These are phyloP conservation scores for Cercospora zeina DNA, from an alignment of 2,329 filamentous ascomycete genomes.

Conservation along the genomic window DNA sequence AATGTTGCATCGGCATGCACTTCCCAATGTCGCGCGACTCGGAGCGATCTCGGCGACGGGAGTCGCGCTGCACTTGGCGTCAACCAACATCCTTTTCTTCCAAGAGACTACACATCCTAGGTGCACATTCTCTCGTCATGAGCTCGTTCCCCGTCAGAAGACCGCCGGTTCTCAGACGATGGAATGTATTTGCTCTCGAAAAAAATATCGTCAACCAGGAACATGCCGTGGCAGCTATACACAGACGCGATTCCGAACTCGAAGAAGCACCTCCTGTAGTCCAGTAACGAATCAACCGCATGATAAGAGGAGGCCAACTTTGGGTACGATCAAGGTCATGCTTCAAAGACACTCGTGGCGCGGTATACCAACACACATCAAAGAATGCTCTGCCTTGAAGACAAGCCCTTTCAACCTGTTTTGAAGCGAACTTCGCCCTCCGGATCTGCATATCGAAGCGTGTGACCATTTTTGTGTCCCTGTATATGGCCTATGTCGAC, in stretches of 20 bases:
- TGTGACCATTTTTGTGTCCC: background rate
- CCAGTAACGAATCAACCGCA: background rate
- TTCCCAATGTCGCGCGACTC: background rate
- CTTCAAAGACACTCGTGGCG: background rate
- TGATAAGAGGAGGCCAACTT: background rate
- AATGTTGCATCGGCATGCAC: background rate
- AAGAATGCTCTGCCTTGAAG: background rate
- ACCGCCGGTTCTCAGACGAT: too few species aligned
- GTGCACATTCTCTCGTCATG: too few species aligned
- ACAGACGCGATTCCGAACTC: background rate
- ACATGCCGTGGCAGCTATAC: background rate
- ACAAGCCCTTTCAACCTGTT: background rate
- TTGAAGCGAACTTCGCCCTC: background rate
- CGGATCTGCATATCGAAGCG: background rate
- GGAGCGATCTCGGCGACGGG: conserved; percentile 13
- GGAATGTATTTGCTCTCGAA: too few species aligned
- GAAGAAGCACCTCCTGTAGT: background rate
- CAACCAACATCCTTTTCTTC: background rate
- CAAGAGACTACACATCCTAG: too few species aligned
- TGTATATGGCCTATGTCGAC: background rate
- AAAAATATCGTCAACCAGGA: background rate
- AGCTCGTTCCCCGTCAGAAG: too few species aligned
- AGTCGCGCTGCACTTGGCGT: background rate
- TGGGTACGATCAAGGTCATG: background rate
- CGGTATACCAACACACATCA: background rate